These are phyloP conservation scores for Entomortierella parvispora DNA, from an alignment of 192 early-diverging fungal species.

Conservation along the genomic window DNA sequence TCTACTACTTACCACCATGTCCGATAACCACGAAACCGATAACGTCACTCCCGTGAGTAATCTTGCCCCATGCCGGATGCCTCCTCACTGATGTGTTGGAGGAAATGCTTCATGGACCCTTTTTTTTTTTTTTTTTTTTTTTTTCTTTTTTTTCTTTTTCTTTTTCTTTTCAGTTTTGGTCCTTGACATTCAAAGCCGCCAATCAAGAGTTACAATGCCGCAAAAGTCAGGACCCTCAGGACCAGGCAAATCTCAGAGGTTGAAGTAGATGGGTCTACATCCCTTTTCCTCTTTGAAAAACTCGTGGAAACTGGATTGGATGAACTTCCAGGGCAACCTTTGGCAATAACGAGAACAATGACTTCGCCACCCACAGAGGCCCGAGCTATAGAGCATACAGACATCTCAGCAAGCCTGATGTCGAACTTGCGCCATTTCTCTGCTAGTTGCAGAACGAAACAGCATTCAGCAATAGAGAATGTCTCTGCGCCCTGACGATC, in stretches of 20 bases:
- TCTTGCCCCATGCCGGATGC: background rate
- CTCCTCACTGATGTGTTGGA: too few species aligned
- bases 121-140: conserved; percentile 1
- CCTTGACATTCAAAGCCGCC: too few species aligned
- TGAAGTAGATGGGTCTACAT: background rate
- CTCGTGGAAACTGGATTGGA: too few species aligned
- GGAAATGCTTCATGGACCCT: background rate
- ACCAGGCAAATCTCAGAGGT: background rate
- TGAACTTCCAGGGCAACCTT: too few species aligned
- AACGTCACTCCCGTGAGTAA: conserved; percentile 33
- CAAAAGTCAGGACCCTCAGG: background rate
- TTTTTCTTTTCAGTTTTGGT: conserved; percentile 6
- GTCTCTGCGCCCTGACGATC: background rate
- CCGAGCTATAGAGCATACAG: too few species aligned
- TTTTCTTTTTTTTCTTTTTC: background rate
- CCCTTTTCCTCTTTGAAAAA: background rate
- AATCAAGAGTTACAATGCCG: too few species aligned
- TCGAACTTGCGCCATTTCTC: too few species aligned
- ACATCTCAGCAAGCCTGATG: too few species aligned
- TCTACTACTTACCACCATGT: conserved; percentile 16
- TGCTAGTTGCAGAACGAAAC: too few species aligned
- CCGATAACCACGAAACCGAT: conserved; percentile 49
- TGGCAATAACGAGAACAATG: too few species aligned
- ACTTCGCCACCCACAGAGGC: too few species aligned
- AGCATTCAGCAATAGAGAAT: too few species aligned